These are phyloP conservation scores for Brassica cretica DNA, from an alignment of 345 rosid genomes.

Conservation along the genomic window DNA sequence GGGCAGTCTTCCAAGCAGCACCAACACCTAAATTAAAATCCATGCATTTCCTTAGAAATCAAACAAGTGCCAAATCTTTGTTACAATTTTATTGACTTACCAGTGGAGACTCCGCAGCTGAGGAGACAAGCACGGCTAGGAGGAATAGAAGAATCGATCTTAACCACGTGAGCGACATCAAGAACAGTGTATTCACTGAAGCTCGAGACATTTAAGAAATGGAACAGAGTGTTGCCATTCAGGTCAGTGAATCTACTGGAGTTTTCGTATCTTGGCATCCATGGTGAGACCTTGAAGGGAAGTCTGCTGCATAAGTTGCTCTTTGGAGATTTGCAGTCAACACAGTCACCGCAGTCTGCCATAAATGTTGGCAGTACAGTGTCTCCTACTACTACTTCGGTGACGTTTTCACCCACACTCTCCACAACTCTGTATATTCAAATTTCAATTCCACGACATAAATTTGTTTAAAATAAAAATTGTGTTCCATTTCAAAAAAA, in stretches of 20 bases:
- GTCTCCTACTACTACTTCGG: constrained; percentile 62
- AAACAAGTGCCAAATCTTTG: not conserved
- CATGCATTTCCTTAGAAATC: not conserved
- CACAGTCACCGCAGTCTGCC: constrained; percentile 73
- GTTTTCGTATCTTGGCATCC: constrained; percentile 71
- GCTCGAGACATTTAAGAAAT: constrained; percentile 76
- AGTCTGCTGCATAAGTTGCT: constrained; percentile 76
- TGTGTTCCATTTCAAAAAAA: not conserved
- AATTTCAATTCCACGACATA: not conserved
- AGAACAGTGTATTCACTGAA: constrained; percentile 78
- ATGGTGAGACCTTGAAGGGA: constrained; percentile 68
- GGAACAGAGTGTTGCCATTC: constrained; percentile 62
- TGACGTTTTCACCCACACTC: constrained; percentile 79
- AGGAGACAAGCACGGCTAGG: constrained; percentile 82
- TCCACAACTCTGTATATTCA: constrained; percentile 61
- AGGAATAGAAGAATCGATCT: constrained; percentile 63
- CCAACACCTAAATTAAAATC: constrained; percentile 56
- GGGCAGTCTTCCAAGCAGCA: constrained; percentile 82
- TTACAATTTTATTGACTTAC: constrained; percentile 32
- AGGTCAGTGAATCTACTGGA: constrained; percentile 76
- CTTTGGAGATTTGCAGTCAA: constrained; percentile 65
- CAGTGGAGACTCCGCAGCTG: constrained; percentile 88
- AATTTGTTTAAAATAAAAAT: too few species aligned
- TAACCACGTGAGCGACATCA: constrained; percentile 62
- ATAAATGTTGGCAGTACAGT: constrained; percentile 66